phyloP scores from a whole-genome alignment of 768 basidiomycete genomes.

The Phlebiopsis flavidoalba region DNA sequence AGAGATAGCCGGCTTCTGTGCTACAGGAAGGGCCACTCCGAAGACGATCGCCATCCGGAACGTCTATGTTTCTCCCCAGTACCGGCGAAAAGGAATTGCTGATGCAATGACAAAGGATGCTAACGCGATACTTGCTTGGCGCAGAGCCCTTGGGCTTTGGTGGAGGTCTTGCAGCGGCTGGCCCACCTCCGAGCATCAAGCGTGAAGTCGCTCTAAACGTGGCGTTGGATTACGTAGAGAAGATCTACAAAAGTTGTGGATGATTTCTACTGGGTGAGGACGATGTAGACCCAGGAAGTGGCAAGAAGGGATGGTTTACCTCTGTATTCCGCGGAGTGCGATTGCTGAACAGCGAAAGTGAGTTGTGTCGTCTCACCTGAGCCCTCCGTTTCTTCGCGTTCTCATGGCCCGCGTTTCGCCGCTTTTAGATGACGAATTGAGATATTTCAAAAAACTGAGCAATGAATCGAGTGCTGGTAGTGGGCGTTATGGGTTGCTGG shows the following conservation, averaged over 20 bases:
- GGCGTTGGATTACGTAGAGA: background rate
- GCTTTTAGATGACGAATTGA: background rate
- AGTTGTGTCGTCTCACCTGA: background rate
- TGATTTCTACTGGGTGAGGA: constrained; percentile 6
- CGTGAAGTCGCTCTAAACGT: constrained; percentile 12
- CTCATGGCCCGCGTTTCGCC: background rate
- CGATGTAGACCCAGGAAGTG: constrained; percentile 2
- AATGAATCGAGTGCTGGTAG: too few relatives aligned
- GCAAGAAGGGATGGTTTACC: constrained; percentile 9
- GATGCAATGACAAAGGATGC: constrained; percentile 14
- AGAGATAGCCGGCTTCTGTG: constrained; percentile 7
- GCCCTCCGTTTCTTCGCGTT: background rate
- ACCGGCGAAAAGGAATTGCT: constrained; percentile 16
- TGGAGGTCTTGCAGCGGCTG: background rate
- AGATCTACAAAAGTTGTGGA: constrained; percentile 8
- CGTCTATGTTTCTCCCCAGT: constrained; percentile 13
- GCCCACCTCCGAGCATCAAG: constrained; percentile 6
- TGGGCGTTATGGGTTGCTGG: too few relatives aligned
- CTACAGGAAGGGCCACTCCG: constrained; percentile 11
- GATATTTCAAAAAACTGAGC: background rate
- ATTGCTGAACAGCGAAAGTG: background rate
- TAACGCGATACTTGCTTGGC: constrained; percentile 17
- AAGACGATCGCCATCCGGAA: constrained; percentile 17
- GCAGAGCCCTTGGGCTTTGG: constrained; percentile 7
- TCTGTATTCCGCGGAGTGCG: background rate